Conservation (phyloP, 2,329 filamentous ascomycete genomes). For the Fusarium phyllophilum region DNA sequence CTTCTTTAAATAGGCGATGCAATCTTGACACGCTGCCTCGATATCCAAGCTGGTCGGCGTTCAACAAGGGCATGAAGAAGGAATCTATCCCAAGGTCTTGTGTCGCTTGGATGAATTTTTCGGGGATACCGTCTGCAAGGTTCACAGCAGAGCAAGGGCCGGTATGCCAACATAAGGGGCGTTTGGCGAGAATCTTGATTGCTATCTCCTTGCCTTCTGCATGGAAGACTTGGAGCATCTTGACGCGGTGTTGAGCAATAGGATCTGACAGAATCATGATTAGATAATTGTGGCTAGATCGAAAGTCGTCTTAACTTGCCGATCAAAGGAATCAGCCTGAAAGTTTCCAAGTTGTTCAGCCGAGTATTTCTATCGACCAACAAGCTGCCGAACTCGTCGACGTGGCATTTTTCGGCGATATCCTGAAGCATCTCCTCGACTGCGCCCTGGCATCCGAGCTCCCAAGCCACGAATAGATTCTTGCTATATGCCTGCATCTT, state of each 20-base stretch:
- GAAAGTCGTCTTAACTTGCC: not conserved
- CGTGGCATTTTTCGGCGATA: not conserved
- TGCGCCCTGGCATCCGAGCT: not conserved
- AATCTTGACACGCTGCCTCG: not conserved
- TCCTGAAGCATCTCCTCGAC: not conserved
- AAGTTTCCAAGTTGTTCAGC: not conserved
- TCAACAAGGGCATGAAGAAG: not conserved
- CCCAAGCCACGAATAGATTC: conserved; percentile 6
- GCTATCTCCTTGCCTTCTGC: not conserved
- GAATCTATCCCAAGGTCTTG: not conserved
- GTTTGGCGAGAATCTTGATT: not conserved
- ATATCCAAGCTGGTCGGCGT: not conserved
- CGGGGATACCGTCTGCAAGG: not conserved
- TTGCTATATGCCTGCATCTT: not conserved
- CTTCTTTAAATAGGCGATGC: not conserved
- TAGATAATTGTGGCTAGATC: not conserved
- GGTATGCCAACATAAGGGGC: not conserved
- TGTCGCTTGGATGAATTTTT: not conserved
- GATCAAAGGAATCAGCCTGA: not conserved
- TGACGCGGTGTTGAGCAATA: not conserved
- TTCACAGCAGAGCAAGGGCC: not conserved
- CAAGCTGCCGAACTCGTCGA: not conserved
- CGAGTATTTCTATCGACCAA: not conserved
- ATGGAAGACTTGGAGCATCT: not conserved
- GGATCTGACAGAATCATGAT: not conserved